Base-by-base conservation (phyloP, 1,284 basidiomycete genomes). In the Thecaphora thlaspeos region DNA sequence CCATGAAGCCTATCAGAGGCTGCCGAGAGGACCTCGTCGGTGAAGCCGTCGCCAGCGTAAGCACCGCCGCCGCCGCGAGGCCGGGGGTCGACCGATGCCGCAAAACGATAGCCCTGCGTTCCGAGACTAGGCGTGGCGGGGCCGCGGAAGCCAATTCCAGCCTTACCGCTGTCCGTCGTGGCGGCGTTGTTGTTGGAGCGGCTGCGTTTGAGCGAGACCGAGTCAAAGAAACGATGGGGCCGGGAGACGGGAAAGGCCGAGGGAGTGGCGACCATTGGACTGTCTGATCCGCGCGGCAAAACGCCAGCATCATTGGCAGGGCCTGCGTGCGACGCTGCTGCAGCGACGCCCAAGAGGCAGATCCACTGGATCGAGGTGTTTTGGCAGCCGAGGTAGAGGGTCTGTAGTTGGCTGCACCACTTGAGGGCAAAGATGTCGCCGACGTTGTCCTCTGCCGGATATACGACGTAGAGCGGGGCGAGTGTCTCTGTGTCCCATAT, bases 371-470 rank as follows among this genome's bases (percentile, higher is more conserved):
- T 75, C n/a, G 69, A 66, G 0, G 90, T 91, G 75, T 91, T 89
- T 79, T 95, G 90, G 71, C 90, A 66, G 14, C 91, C 92, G 48
- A 95, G 82, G 77, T 89, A 94, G 37, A 95, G 81, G 0, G 87
- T 88, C 58, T 87, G 84, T 10, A 86, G 81, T 11, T 80, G 75
- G 1, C 85, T 81, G 14, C 86, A 87, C 88, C 90, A 97, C 0
- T 85, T 84, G 2, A 97, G 81, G 12, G 65, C 48, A 80, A 91
- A 93, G 47, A 96, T 85, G 76, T 96, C 94, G 36, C 93, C 93
- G 2, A 91, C 86, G 3, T 86, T 88, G 68, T 93, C 90, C 50
- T 88, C 82, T 70, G 91, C 89, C 0, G 93, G 91, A 52, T 87
- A 83, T 32, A 97, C 83, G 44, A 90, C 82, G 73, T 88, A 91